phyloP scores from a whole-genome alignment of 225 moss, liverwort and hornwort genomes.

The Asterella californica region DNA sequence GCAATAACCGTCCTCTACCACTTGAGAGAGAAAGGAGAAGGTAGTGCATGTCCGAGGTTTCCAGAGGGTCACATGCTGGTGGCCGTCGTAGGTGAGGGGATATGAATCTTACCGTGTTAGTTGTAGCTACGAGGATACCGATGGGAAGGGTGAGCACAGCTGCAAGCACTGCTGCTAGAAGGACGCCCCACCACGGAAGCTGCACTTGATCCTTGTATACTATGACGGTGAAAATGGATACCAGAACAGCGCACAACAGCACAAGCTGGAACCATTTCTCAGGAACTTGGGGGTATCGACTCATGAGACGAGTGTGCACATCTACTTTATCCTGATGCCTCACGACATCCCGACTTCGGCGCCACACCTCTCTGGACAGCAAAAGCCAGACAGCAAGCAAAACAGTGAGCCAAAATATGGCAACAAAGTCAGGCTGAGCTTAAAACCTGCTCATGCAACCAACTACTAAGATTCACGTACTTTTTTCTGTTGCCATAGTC shows the following conservation, averaged over 20 bases:
- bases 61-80: background rate
- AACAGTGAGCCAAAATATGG: background rate
- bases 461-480: background rate
- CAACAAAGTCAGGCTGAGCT: no score
- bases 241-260: slow-evolving; percentile 34
- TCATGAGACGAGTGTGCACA: slow-evolving; percentile 72
- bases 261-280: slow-evolving; percentile 56
- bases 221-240: slow-evolving; percentile 48
- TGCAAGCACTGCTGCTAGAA: background rate
- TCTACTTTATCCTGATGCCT: slow-evolving; percentile 48
- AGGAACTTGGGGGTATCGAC: slow-evolving; percentile 55
- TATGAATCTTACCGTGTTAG: slow-evolving; percentile 1
- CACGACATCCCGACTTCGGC: slow-evolving; percentile 47
- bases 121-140: slow-evolving; percentile 14
- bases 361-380: slow-evolving; percentile 54
- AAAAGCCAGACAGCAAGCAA: background rate
- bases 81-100: background rate
- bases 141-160: slow-evolving; percentile 13
- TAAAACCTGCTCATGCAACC: background rate
- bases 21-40: no score
- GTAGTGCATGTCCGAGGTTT: background rate
- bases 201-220: slow-evolving; percentile 51
- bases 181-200: slow-evolving; percentile 20
- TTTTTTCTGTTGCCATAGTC: background rate
- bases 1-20: background rate